Evolutionary conservation across 192 early-diverging fungal genomes (phyloP).

Genomic region (Spizellomyces sp.): DNA sequence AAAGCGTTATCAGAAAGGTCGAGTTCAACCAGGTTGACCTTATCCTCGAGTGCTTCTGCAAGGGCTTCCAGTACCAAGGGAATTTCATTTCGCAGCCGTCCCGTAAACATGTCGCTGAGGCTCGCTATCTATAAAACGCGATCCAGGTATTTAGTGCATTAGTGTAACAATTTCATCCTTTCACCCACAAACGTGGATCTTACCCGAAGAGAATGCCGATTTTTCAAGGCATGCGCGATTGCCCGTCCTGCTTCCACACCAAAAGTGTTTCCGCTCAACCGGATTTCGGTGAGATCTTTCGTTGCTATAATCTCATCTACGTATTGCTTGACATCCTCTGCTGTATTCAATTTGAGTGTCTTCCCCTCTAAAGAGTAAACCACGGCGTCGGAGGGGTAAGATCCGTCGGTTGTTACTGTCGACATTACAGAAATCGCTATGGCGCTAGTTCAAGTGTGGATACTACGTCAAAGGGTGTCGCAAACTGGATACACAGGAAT

Average conservation of each 20-base stretch:
- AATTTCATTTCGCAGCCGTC: constrained; percentile 88
- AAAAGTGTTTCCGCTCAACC: constrained; percentile 88
- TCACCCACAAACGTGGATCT: constrained; percentile 22
- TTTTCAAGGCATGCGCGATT: constrained; percentile 70
- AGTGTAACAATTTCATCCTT: too few relatives aligned
- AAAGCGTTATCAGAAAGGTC: constrained; percentile 89
- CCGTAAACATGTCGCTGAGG: constrained; percentile 92
- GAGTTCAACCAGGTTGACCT: constrained; percentile 69
- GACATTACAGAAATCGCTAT: too few relatives aligned
- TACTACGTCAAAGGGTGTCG: too few relatives aligned
- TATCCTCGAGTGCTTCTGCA: constrained; percentile 80
- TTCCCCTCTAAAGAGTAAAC: constrained; percentile 78
- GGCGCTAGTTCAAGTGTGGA: too few relatives aligned
- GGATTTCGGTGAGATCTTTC: constrained; percentile 68
- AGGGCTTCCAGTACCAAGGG: constrained; percentile 80
- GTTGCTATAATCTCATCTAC: constrained; percentile 69
- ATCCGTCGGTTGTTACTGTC: neutral
- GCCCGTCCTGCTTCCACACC: constrained; percentile 87
- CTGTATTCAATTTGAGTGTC: constrained; percentile 85
- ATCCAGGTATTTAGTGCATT: neutral
- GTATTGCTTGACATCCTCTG: constrained; percentile 76
- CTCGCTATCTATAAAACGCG: constrained; percentile 65
- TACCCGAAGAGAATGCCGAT: constrained; percentile 75
- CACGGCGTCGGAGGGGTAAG: constrained; percentile 1
- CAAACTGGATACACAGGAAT: too few relatives aligned